Evolutionary conservation across 2,329 filamentous ascomycete genomes (phyloP), one percentile per base, ranked within the genome.

Genomic region (Penicillium sp.): DNA sequence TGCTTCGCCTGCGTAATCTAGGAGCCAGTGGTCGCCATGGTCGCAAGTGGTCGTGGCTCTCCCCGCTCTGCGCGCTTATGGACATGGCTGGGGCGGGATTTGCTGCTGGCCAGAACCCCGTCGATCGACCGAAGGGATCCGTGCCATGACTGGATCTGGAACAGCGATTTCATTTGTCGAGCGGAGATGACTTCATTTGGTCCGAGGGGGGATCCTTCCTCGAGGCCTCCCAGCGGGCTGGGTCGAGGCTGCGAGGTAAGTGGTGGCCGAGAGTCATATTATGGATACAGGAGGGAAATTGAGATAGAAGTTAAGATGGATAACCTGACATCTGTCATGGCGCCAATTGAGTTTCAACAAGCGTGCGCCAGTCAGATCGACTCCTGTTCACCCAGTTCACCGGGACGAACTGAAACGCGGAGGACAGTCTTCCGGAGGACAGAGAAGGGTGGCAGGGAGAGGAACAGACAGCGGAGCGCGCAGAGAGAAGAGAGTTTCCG

Each of bases 281-380:
- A n/a, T n/a, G n/a, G n/a, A n/a, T n/a, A n/a, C n/a, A n/a, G n/a
- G n/a, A n/a, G n/a, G n/a, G 26, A 27, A 6, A 27, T 10, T 27
- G 26, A 27, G 7, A 27, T 6, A 7, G 10, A 27, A 6, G 10
- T 27, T 27, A 27, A 27, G 7, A 27, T 27, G 6, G 26, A 27
- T 10, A 27, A 34, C 8, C 13, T 54, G 56, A 50, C 57, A 56
- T 59, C 58, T 61, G 60, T 58, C 58, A 58, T 51, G 54, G 60
- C 60, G 60, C 26, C 56, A 67, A 68, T 70, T 70, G 61, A 65
- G 67, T 69, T 70, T 68, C 36, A 45, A 62, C 61, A 67, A 66
- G 64, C 67, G 67, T 63, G 59, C 64, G 60, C 64, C 67, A 65
- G 61, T 56, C 32, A 43, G 63, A 64, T 66, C 57, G 56, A 54